phyloP scores from a whole-genome alignment of 495 filamentous ascomycete species.

The Terfezia claveryi region DNA sequence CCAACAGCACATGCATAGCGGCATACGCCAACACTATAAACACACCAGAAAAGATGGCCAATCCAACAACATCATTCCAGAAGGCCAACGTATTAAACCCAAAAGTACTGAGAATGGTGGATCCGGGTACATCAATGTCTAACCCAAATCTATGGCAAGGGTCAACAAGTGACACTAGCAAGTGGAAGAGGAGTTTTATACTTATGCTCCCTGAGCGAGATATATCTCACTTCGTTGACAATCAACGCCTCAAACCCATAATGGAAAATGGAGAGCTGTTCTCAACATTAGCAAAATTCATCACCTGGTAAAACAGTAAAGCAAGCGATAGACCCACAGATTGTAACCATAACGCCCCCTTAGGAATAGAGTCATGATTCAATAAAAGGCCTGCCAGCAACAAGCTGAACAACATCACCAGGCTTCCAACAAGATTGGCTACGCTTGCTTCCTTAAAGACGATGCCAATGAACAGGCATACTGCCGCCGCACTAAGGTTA shows the following conservation, averaged over 20 bases:
- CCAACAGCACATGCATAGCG: conserved; percentile 81
- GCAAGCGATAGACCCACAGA: conserved; percentile 13
- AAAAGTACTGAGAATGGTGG: conserved; percentile 80
- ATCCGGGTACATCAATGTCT: conserved; percentile 87
- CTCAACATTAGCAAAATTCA: neutral
- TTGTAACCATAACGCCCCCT: conserved; percentile 69
- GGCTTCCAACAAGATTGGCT: conserved; percentile 78
- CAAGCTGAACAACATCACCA: conserved; percentile 95
- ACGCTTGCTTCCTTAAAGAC: conserved; percentile 80
- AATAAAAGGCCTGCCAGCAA: conserved; percentile 82
- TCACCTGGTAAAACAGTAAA: neutral
- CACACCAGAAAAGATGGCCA: conserved; percentile 56
- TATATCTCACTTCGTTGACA: conserved; percentile 88
- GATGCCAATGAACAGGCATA: conserved; percentile 92
- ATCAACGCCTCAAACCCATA: conserved; percentile 89
- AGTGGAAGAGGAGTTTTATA: conserved; percentile 23
- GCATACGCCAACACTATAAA: conserved; percentile 78
- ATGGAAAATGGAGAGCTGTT: conserved; percentile 89
- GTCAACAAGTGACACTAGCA: neutral
- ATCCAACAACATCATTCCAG: conserved; percentile 64
- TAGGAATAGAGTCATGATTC: conserved; percentile 82
- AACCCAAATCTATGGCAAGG: conserved; percentile 32
- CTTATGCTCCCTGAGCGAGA: conserved; percentile 78
- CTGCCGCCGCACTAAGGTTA: conserved; percentile 78
- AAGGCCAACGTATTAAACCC: conserved; percentile 69